Percentiles rank a stretch among this genome's conserved stretches.
These are phyloP conservation scores for Podospora bellae-mahoneyi DNA, from an alignment of 495 filamentous ascomycete species.

Conservation along the genomic window DNA sequence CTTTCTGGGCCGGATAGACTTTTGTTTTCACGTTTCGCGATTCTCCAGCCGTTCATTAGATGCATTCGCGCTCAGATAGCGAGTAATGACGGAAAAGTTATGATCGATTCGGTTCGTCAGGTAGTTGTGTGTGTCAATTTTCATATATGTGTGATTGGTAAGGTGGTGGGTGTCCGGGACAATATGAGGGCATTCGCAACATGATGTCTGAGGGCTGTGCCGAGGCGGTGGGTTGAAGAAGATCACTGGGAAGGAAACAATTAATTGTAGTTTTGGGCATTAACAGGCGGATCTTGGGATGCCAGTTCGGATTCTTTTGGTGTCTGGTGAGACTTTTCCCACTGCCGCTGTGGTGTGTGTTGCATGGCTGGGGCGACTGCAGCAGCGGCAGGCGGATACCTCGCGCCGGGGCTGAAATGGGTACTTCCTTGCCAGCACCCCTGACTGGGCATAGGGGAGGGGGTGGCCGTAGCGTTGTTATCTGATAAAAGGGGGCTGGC, in stretches of 20 bases:
- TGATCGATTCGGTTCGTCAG: not conserved
- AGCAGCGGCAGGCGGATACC: slow-evolving; percentile 20
- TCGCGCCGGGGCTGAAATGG: slow-evolving; percentile 31
- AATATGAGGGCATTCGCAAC: not conserved
- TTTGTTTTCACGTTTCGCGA: slow-evolving; percentile 9
- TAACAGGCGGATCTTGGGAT: not conserved
- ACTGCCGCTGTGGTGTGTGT: not conserved
- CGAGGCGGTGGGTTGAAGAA: not conserved
- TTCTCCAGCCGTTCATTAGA: slow-evolving; percentile 15
- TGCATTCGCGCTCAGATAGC: slow-evolving; percentile 10
- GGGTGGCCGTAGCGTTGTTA: slow-evolving; percentile 15
- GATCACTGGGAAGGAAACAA: not conserved
- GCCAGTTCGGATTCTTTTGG: not conserved
- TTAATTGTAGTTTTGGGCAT: not conserved
- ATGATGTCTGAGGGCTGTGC: not conserved
- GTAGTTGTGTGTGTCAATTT: not conserved
- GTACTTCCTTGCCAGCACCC: slow-evolving; percentile 11
- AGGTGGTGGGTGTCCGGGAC: not conserved
- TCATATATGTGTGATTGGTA: not conserved
- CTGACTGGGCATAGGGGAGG: slow-evolving; percentile 14
- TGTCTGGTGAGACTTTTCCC: not conserved
- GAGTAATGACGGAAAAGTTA: slow-evolving; percentile 13
- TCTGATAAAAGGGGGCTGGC: not conserved
- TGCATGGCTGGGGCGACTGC: not conserved
- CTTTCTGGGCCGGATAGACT: slow-evolving; percentile 14